Evolutionary conservation across 2,329 filamentous ascomycete genomes (phyloP).

Genomic region (Fonsecaea erecta): DNA sequence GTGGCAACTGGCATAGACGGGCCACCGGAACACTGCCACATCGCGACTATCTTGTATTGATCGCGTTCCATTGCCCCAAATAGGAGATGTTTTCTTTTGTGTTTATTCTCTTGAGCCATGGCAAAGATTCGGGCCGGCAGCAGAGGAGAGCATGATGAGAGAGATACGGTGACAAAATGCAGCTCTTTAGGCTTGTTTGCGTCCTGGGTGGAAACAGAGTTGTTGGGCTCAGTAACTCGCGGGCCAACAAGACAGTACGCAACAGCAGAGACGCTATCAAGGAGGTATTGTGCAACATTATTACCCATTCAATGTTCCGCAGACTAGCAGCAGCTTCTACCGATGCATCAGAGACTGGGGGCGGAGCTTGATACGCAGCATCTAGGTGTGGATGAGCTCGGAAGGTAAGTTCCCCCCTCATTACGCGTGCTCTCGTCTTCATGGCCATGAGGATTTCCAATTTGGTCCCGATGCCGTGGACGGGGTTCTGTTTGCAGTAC

Average conservation of each 20-base stretch:
- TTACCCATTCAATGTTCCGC: conserved; percentile 22
- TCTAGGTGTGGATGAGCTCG: neutral
- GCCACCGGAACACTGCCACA: conserved; percentile 15
- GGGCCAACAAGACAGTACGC: neutral
- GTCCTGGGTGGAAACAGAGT: conserved; percentile 20
- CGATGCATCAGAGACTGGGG: conserved; percentile 7
- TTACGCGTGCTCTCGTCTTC: conserved; percentile 3
- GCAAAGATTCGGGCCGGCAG: neutral
- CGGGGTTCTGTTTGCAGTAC: conserved; percentile 30
- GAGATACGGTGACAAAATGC: conserved; percentile 8
- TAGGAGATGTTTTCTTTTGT: neutral
- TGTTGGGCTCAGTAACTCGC: conserved; percentile 8
- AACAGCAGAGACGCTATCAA: conserved; percentile 7
- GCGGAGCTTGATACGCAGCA: neutral
- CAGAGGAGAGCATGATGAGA: conserved; percentile 6
- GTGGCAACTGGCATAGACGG: conserved; percentile 16
- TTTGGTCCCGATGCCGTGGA: conserved; percentile 20
- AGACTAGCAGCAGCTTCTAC: conserved; percentile 14
- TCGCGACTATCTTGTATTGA: conserved; percentile 7
- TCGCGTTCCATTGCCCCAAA: conserved; percentile 14
- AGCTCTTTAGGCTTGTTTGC: conserved; percentile 18
- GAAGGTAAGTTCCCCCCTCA: conserved; percentile 10
- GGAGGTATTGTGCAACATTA: conserved; percentile 22
- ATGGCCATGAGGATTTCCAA: conserved; percentile 1
- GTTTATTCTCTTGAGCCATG: neutral